Evolutionary conservation across 2,329 filamentous ascomycete species (phyloP).

Genomic region (Sclerotinia sclerotiorum): DNA sequence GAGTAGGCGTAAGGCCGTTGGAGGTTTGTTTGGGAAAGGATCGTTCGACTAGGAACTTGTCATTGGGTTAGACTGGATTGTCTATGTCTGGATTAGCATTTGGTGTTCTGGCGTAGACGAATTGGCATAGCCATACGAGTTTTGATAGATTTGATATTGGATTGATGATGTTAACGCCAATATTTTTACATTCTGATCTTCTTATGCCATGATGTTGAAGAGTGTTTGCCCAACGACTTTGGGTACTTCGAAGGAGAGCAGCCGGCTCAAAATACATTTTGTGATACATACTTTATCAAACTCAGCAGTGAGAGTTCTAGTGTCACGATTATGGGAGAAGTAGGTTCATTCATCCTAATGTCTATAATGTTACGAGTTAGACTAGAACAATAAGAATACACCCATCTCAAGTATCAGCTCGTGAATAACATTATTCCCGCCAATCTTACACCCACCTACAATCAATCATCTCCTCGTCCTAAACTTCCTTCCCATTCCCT

Average conservation of each 20-base stretch:
- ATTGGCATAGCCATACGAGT: not conserved
- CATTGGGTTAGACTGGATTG: conserved; percentile 12
- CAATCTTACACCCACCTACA: not conserved
- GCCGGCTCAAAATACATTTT: not conserved
- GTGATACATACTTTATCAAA: not conserved
- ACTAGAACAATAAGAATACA: not conserved
- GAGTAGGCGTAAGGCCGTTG: conserved; percentile 55
- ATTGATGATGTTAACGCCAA: conserved; percentile 17
- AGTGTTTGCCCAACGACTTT: not conserved
- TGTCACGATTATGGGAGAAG: not conserved
- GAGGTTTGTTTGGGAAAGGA: conserved; percentile 58
- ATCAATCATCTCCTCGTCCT: not conserved
- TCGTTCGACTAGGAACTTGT: conserved; percentile 46
- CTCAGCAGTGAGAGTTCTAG: not conserved
- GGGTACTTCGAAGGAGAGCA: not conserved
- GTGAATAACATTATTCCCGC: not conserved
- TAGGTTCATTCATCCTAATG: not conserved
- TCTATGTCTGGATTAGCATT: conserved; percentile 9
- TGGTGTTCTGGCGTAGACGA: conserved; percentile 7
- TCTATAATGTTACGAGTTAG: not conserved
- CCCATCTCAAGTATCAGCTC: not conserved
- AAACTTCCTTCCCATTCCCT: not conserved
- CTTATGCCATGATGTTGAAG: not conserved
- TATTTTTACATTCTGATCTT: conserved; percentile 6
- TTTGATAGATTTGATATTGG: not conserved